Conservation (phyloP, 495 filamentous ascomycete genomes). For the Penicillium antarcticum region DNA sequence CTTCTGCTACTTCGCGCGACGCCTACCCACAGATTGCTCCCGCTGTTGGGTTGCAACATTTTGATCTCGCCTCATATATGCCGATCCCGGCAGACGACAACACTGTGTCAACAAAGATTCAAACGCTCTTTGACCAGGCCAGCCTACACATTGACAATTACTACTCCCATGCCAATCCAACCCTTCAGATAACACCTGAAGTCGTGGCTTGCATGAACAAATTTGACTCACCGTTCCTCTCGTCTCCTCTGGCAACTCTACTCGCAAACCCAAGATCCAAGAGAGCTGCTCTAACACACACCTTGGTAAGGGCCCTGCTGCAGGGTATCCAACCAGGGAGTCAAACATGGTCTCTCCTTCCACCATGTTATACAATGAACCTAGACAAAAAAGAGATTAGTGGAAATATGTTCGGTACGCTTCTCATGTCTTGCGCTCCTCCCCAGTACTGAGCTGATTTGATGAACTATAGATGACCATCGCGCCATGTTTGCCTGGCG, state of each 20-base stretch:
- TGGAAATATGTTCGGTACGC: background rate
- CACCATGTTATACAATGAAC: constrained; percentile 4
- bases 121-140: constrained; percentile 26
- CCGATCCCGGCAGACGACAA: constrained; percentile 25
- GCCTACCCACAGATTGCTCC: too few relatives aligned
- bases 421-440: background rate
- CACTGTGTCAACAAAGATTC: constrained; percentile 9
- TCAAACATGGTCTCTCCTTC: constrained; percentile 11
- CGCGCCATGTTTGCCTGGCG: constrained; percentile 22
- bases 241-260: constrained; percentile 5
- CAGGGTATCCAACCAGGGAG: constrained; percentile 13
- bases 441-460: background rate
- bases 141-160: constrained; percentile 30
- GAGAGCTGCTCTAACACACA: constrained; percentile 19
- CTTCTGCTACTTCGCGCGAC: background rate
- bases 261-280: constrained; percentile 10
- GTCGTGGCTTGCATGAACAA: background rate
- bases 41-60: background rate
- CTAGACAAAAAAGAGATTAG: background rate
- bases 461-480: background rate
- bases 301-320: constrained; percentile 13
- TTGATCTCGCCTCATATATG: constrained; percentile 7
- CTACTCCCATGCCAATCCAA: constrained; percentile 11
- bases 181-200: background rate
- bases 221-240: constrained; percentile 17